Base-by-base conservation (phyloP, 2,329 filamentous ascomycete genomes). In the Tothia fuscella region DNA sequence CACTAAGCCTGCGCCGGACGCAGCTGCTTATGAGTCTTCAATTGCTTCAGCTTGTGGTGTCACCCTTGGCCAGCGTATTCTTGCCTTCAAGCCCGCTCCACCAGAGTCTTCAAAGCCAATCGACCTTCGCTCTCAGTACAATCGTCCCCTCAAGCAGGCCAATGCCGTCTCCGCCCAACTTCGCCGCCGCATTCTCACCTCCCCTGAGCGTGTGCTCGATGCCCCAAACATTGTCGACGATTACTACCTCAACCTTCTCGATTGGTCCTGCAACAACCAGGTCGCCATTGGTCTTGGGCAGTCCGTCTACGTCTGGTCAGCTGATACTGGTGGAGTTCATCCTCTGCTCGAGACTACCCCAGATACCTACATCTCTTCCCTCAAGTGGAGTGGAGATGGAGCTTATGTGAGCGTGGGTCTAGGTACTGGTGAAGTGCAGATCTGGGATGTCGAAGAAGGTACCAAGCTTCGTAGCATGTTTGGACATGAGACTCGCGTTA, bases 91-190 rank as follows among this genome's bases (percentile, higher is more conserved):
- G 78, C 91, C 91, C 42, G 87, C 89, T 2, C 77, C 91, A n/a
- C 91, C 91, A 3, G 91, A 96, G 68, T 96, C 91, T 5, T 94
- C 88, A 25, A 95, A 94, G 73, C 91, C 91, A 26, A 94, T 98
- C 57, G 91, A 98, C 60, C 80, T 98, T 48, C 82, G 91, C 45
- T 85, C 91, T 48, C 91, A 98, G 62, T 98, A 98, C 75, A 98
- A 96, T 72, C 80, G 91, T 47, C 91, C 91, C 26, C 73, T 98
- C 48, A 95, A 86, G 72, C 70, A 83, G 16, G 72, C 80, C 47
- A 79, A 70, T 48, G 70, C 81, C 19, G 72, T 74, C 54, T 80
- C 85, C 37, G 85, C 88, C 24, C 87, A 95, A 62, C 87, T 87
- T 64, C 80, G 88, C 50, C 83, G 91, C 48, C 84, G 89, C 53